Percentiles rank a stretch among this genome's conserved stretches.
Conservation (phyloP, 2,329 filamentous ascomycete species). For the Cercospora sp. region DNA sequence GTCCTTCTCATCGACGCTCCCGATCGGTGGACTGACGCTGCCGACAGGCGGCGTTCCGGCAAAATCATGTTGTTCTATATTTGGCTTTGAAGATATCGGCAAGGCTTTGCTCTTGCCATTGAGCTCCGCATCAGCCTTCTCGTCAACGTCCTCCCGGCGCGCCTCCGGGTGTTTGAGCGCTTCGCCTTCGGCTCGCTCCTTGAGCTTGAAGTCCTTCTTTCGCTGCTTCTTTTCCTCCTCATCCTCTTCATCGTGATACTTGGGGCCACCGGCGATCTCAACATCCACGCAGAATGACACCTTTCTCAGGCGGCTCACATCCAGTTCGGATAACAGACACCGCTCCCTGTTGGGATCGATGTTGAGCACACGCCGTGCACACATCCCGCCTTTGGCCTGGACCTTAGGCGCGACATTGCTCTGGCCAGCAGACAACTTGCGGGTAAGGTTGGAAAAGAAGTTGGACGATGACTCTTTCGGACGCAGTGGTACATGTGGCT, state of each 20-base stretch:
- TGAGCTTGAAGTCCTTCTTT: slow-evolving; percentile 61
- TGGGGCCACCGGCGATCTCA: slow-evolving; percentile 86
- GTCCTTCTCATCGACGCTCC: slow-evolving; percentile 28
- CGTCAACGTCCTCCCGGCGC: slow-evolving; percentile 58
- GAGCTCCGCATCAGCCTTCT: slow-evolving; percentile 42
- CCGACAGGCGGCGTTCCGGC: slow-evolving; percentile 14
- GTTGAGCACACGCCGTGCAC: slow-evolving; percentile 80
- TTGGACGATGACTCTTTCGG: slow-evolving; percentile 66
- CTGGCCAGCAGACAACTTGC: slow-evolving; percentile 70
- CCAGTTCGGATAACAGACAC: slow-evolving; percentile 75
- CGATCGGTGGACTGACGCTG: slow-evolving; percentile 25
- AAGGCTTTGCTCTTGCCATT: slow-evolving; percentile 37
- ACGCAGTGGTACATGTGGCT: slow-evolving; percentile 71
- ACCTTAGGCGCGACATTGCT: slow-evolving; percentile 50
- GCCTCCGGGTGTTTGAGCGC: slow-evolving; percentile 67
- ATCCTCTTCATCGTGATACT: slow-evolving; percentile 65
- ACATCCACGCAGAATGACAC: slow-evolving; percentile 97
- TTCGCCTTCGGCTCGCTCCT: slow-evolving; percentile 72
- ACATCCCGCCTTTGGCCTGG: slow-evolving; percentile 65
- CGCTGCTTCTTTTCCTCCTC: slow-evolving; percentile 52
- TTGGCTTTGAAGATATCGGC: slow-evolving; percentile 13
- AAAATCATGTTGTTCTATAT: slow-evolving; percentile 1
- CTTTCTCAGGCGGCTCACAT: slow-evolving; percentile 75
- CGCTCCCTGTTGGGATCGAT: slow-evolving; percentile 77
- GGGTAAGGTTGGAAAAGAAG: slow-evolving; percentile 77